Evolutionary conservation across 2,329 filamentous ascomycete genomes (phyloP), one percentile per base, ranked within the genome.

Genomic region (Aspergillus eucalypticola): DNA sequence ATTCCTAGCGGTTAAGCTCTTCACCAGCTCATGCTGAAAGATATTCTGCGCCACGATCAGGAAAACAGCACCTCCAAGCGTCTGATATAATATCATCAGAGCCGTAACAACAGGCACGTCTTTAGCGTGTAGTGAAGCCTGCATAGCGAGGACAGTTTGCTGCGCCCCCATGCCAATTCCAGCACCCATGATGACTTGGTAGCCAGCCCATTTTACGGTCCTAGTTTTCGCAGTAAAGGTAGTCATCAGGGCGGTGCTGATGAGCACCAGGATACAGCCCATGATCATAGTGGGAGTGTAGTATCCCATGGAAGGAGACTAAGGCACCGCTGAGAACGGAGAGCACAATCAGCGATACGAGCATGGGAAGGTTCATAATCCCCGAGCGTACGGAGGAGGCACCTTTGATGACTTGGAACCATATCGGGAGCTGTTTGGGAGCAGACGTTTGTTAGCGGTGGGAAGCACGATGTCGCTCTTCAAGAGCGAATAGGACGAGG

Each of bases 31-130:
- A 17, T 42, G 8, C 17, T 17, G 17, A 11, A 42, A 42, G 1
- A 21, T 2, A 62, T 77, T 81, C 64, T 84, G 80, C 2, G 74
- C 82, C 19, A 82, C 79, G 2, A 78, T 78, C 48, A 85, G 75
- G 61, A 84, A 84, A 1, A 85, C 55, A 2, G 74, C 68, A 7
- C 74, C 74, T 5, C 74, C 73, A 25, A 76, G 70, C 6, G 65
- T 72, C 41, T 74, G 71, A 54, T 64, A 60, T 61, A 77, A 76
- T 44, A 75, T 69, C 38, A 75, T 69, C 44, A 72, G 54, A 11
- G 71, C 68, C 13, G 73, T 76, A 8, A 69, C 74, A 25, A 69
- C 69, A 1, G 75, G 71, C 13, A 77, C 60, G 39, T 76, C 71
- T n/a, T 67, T 58, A 7, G 71, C 53, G 8, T 68, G 61, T 8